Conservation (phyloP, 352 stramenopile genomes). For the Globisporangium viniferum region DNA sequence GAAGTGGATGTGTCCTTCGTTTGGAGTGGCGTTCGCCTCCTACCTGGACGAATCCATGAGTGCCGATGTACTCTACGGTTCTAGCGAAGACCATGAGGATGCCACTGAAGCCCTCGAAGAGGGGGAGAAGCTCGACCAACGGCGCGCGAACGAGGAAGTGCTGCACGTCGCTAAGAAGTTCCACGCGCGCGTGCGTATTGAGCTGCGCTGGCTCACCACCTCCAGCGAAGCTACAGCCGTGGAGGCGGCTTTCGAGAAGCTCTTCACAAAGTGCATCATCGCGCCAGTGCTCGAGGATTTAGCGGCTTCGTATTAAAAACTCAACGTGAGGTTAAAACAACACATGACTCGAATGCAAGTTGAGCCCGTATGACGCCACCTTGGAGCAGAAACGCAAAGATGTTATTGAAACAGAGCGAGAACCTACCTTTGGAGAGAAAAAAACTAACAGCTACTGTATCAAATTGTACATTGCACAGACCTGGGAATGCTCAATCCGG, state of each 20-base stretch:
- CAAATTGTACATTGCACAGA: too few species aligned
- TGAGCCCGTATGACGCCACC: too few species aligned
- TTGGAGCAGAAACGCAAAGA: too few species aligned
- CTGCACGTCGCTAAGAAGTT: not conserved
- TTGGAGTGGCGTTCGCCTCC: not conserved
- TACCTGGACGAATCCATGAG: not conserved
- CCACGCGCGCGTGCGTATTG: not conserved
- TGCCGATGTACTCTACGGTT: not conserved
- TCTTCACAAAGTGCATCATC: constrained; percentile 2
- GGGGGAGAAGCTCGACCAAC: not conserved
- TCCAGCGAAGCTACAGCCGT: not conserved
- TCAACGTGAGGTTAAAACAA: too few species aligned
- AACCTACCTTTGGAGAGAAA: too few species aligned
- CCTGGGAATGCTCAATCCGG: too few species aligned
- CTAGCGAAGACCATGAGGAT: too few species aligned
- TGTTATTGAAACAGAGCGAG: too few species aligned
- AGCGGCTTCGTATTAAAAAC: not conserved
- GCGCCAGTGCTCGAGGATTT: not conserved
- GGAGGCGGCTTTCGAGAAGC: not conserved
- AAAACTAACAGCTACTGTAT: too few species aligned
- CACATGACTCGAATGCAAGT: too few species aligned
- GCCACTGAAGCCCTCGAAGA: not conserved
- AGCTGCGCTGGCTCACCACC: not conserved
- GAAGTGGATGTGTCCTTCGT: not conserved
- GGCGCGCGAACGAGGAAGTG: not conserved